A percentile compares a stretch with the other conserved stretches of the same genome.
Evolutionary conservation across 2,329 filamentous ascomycete species (phyloP).

Genomic region (Magnaporthiopsis poae): DNA sequence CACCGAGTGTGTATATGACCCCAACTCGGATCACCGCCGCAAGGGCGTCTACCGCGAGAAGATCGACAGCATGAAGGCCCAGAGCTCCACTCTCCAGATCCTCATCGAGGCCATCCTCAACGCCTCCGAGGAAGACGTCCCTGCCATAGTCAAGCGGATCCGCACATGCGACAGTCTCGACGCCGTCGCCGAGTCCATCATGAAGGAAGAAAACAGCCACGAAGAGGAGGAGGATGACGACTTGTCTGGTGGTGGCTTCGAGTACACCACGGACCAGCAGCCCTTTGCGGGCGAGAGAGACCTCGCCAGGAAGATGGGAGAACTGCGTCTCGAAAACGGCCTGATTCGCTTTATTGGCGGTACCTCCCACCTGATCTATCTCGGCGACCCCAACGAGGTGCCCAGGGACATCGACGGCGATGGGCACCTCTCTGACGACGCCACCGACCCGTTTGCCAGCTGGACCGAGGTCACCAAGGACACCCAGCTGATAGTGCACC

Average conservation of each 20-base stretch:
- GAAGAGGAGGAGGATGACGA: conserved; percentile 26
- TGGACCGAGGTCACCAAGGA: conserved; percentile 86
- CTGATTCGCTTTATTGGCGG: conserved; percentile 85
- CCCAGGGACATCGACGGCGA: conserved; percentile 19
- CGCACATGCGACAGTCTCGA: conserved; percentile 69
- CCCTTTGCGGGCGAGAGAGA: conserved; percentile 59
- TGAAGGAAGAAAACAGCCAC: conserved; percentile 35
- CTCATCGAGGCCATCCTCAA: conserved; percentile 87
- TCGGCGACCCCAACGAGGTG: conserved; percentile 41
- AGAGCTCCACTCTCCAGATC: conserved; percentile 80
- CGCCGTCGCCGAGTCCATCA: conserved; percentile 42
- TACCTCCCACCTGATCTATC: conserved; percentile 83
- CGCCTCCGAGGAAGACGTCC: conserved; percentile 76
- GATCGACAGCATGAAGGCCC: conserved; percentile 76
- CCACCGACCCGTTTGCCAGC: conserved; percentile 57
- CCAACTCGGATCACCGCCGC: conserved; percentile 86
- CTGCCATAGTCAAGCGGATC: conserved; percentile 72
- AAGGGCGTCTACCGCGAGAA: conserved; percentile 97
- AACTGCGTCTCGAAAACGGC: conserved; percentile 77
- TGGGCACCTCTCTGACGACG: conserved; percentile 25
- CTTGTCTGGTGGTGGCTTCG: conserved; percentile 19
- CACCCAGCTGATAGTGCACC: conserved; percentile 66
- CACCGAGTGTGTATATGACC: conserved; percentile 87
- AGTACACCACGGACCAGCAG: conserved; percentile 30
- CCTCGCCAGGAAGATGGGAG: conserved; percentile 84